Evolutionary conservation across 805 yeast species (phyloP), one percentile per base, ranked within the genome.

Genomic region (Candida boleticola): DNA sequence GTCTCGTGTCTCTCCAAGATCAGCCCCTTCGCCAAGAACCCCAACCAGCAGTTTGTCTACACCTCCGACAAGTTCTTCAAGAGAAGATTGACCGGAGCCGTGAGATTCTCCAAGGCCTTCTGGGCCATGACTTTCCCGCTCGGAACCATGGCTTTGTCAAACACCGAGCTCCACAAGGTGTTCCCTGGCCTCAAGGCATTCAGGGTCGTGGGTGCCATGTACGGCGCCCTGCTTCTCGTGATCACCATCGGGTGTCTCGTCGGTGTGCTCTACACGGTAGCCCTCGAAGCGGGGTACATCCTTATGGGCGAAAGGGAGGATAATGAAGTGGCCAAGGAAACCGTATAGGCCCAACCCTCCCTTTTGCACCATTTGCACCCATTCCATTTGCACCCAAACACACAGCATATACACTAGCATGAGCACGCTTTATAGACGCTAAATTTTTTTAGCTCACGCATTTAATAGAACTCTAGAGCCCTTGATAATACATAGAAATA

Each of bases 121-220:
- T 86, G 96, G 96, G 81, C 89, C 14, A 77, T 85, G 70, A 85
- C 96, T 48, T 89, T 89, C 82, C 97, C 96, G 3, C 54, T 89
- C 52, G 97, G 96, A 2, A 58, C 95, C 0, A 80, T 86, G 83
- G 70, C 83, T 0, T 58, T 84, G 11, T 79, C 88, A 2, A 73
- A 79, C 44, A 60, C 68, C 7, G 75, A 79, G 50, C 55, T 89
- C 16, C 82, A 69, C 32, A 52, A 46, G 3, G 56, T 74, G 2
- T 77, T 76, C 37, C 42, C 52, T 17, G 74, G 74, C 2, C 56
- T 84, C 49, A 54, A 60, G 9, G 79, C 85, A 0, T 85, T 87
- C 61, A 71, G 77, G 48, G 81, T 83, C 7, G 48, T 86, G 20
- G 77, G 83, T 11, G 70, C 82, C 4, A 73, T 86, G 3, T 85